Base-by-base conservation (phyloP, 306 rosid species). In the Dicorynia guianensis region DNA sequence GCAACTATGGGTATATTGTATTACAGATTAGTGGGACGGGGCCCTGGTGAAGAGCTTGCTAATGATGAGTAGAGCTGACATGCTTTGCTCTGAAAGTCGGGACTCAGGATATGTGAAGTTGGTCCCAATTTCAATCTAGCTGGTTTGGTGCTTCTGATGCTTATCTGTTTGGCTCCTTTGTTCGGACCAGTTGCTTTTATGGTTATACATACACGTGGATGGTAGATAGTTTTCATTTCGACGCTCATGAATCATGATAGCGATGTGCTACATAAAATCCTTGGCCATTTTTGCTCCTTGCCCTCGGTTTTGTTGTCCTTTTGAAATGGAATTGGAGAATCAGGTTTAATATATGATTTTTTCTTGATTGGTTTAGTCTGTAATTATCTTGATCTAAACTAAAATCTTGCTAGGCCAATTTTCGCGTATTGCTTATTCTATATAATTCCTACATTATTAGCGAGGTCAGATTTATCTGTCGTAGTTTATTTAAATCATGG, bases 1-100 rank as follows among this genome's bases (percentile, higher is more conserved):
- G 98, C 99, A 63, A 96, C 99, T 10, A 96, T 96, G 98, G 99
- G 97, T 57, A 96, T 96, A 81, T 84, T 96, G 89, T 93, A 96
- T 86, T 96, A 96, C 93, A 96, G 99, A 87, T 90, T 96, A 62
- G 96, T 74, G 63, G 97, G 93, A 80, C 71, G 89, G 59, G 97
- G 89, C 75, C 76, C 89, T 4, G 93, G 84, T 68, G 93, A 87
- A 20, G 96, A 93, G 58, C 69, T 73, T 69, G 76, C 78, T 13
- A 88, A 80, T 7, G 90, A 76, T 0, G 97, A 90, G 83, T 88
- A 82, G 79, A 85, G 83, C 78, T 75, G 68, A 82, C 58, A n/a
- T 53, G 72, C 57, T 58, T 25, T 63, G 66, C 49, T 79, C 79
- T 64, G 69, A 50, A 72, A 30, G 33, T 77, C 30, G 30, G 30